Evolutionary conservation across 2,329 filamentous ascomycete genomes (phyloP).

Genomic region (Teratosphaeria destructans): DNA sequence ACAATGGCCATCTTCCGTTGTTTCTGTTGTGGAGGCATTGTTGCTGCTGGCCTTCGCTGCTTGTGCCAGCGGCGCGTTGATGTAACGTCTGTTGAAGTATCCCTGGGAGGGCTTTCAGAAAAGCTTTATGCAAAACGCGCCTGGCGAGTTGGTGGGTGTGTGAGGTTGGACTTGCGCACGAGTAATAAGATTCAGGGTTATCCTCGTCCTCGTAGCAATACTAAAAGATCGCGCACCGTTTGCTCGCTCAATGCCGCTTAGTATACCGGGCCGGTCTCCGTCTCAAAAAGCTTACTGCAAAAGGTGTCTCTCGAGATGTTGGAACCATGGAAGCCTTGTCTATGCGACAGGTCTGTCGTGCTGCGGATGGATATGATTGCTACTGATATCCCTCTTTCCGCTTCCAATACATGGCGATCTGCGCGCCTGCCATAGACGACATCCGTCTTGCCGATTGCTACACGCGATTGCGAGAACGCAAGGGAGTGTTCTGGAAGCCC

Average conservation of each 20-base stretch:
- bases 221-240: neutral
- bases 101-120: neutral
- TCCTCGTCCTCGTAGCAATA: neutral
- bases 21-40: conserved; percentile 64
- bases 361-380: neutral
- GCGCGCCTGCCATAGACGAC: neutral
- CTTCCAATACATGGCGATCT: neutral
- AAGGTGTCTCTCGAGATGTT: neutral
- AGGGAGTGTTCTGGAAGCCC: neutral
- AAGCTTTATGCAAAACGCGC: neutral
- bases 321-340: neutral
- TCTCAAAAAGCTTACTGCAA: neutral
- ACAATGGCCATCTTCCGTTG: conserved; percentile 94
- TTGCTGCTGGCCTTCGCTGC: conserved; percentile 8
- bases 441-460: neutral
- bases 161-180: neutral
- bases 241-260: neutral
- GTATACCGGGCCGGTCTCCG: neutral
- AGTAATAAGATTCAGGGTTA: neutral
- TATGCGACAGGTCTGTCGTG: neutral
- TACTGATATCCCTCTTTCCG: neutral
- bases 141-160: neutral
- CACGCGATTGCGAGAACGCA: neutral
- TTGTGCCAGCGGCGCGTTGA: neutral
- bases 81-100: neutral